Percentiles rank a stretch among this genome's conserved stretches.
These are phyloP conservation scores for Rhexocercosporidium sp. DNA, from an alignment of 2,329 filamentous ascomycete genomes.

Conservation along the genomic window DNA sequence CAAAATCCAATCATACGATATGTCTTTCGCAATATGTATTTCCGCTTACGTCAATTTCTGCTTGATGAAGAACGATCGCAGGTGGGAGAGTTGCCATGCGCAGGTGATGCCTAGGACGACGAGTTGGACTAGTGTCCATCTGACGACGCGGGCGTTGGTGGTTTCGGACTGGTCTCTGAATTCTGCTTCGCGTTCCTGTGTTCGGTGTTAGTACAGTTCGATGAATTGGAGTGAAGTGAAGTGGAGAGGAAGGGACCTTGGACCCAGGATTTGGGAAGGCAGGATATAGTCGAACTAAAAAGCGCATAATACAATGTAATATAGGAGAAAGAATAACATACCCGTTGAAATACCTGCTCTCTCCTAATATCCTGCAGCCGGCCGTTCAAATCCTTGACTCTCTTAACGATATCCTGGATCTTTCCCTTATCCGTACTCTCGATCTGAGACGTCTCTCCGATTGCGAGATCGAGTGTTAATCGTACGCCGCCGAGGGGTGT, in stretches of 20 bases:
- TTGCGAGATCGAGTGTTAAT: constrained; percentile 86
- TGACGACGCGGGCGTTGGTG: constrained; percentile 88
- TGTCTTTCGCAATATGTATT: not conserved
- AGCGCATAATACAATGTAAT: not conserved
- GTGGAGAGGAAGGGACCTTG: constrained; percentile 14
- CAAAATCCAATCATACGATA: not conserved
- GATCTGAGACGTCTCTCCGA: constrained; percentile 92
- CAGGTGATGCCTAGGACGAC: constrained; percentile 85
- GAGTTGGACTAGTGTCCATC: constrained; percentile 93
- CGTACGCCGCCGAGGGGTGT: constrained; percentile 77
- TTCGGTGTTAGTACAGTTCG: constrained; percentile 19
- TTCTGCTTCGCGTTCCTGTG: constrained; percentile 91
- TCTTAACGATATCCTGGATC: constrained; percentile 85
- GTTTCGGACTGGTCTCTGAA: constrained; percentile 97
- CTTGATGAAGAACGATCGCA: constrained; percentile 99
- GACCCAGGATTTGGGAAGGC: too few species aligned
- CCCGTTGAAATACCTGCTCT: constrained; percentile 96
- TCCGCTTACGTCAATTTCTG: constrained; percentile 86
- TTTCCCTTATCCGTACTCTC: constrained; percentile 94
- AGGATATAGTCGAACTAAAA: too few species aligned
- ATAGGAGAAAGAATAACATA: constrained; percentile 48
- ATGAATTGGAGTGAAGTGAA: too few species aligned
- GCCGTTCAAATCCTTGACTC: constrained; percentile 87
- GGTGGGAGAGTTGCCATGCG: constrained; percentile 95
- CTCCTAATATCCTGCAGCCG: constrained; percentile 86